A percentile compares a stretch with the other conserved stretches of the same genome.
These are phyloP conservation scores for Cytospora leucostoma DNA, from an alignment of 2,329 filamentous ascomycete genomes.

Conservation along the genomic window DNA sequence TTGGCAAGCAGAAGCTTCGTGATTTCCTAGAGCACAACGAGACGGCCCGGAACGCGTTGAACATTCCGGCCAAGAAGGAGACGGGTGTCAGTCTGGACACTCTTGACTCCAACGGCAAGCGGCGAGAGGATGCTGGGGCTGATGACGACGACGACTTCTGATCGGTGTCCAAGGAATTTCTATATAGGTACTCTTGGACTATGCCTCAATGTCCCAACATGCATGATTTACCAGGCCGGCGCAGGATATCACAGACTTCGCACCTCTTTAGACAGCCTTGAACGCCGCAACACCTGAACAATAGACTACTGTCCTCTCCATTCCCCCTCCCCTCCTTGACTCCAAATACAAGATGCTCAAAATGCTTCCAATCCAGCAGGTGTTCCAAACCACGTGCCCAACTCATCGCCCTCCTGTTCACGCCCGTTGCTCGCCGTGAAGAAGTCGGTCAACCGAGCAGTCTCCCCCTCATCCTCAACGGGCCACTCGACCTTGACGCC, in stretches of 20 bases:
- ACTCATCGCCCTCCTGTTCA: conserved; percentile 60
- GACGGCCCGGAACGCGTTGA: conserved; percentile 78
- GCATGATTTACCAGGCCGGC: conserved; percentile 13
- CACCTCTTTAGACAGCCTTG: conserved; percentile 13
- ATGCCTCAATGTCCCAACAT: neutral
- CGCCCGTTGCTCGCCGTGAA: conserved; percentile 51
- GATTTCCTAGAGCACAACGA: conserved; percentile 90
- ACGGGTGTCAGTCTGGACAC: conserved; percentile 60
- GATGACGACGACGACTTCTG: conserved; percentile 62
- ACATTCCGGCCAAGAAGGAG: conserved; percentile 61
- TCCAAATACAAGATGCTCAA: conserved; percentile 42
- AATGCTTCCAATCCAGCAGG: conserved; percentile 71
- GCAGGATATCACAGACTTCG: conserved; percentile 25
- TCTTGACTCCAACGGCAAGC: conserved; percentile 62
- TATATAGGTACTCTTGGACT: conserved; percentile 22
- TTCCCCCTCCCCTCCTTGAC: conserved; percentile 1
- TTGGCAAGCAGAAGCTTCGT: conserved; percentile 86
- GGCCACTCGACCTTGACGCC: conserved; percentile 84
- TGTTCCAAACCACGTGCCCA: conserved; percentile 81
- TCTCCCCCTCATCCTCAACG: conserved; percentile 67
- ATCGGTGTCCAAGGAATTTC: neutral
- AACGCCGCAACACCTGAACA: conserved; percentile 15
- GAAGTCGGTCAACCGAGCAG: conserved; percentile 74
- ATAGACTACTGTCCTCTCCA: neutral
- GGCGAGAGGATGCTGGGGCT: conserved; percentile 45